Evolutionary conservation across 257 asterid genomes (phyloP).

Genomic region (Salvia hispanica): DNA sequence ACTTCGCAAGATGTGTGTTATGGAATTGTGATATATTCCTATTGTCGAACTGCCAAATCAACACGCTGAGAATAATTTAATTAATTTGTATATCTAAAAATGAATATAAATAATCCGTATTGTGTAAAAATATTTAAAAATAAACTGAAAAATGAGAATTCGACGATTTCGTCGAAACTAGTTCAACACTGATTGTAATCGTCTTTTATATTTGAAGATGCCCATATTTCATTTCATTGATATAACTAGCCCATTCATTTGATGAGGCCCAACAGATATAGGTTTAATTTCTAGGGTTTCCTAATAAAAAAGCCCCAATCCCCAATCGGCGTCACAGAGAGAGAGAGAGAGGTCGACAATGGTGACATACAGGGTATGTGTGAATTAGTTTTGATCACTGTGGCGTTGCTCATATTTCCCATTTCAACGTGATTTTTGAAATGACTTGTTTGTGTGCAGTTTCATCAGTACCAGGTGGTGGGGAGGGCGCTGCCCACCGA

Average conservation of each 20-base stretch:
- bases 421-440: neutral
- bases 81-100: no score
- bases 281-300: neutral
- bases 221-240: no score
- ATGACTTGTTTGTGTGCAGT: conserved; percentile 37
- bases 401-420: neutral
- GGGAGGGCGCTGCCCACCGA: conserved; percentile 74
- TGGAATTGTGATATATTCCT: no score
- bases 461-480: conserved; percentile 76
- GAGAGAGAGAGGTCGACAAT: conserved; percentile 18
- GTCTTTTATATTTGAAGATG: no score
- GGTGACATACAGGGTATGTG: conserved; percentile 32
- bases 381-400: neutral
- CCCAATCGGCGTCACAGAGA: neutral
- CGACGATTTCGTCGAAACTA: no score
- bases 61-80: no score
- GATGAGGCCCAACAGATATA: conserved; percentile 6
- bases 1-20: no score
- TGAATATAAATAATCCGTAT: no score
- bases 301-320: neutral
- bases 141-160: no score
- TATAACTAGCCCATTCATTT: neutral
- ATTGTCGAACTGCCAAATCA: no score
- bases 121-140: no score
- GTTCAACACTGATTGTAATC: no score